phyloP scores from a whole-genome alignment of 768 basidiomycete genomes.

The Tulasnella sp. region DNA sequence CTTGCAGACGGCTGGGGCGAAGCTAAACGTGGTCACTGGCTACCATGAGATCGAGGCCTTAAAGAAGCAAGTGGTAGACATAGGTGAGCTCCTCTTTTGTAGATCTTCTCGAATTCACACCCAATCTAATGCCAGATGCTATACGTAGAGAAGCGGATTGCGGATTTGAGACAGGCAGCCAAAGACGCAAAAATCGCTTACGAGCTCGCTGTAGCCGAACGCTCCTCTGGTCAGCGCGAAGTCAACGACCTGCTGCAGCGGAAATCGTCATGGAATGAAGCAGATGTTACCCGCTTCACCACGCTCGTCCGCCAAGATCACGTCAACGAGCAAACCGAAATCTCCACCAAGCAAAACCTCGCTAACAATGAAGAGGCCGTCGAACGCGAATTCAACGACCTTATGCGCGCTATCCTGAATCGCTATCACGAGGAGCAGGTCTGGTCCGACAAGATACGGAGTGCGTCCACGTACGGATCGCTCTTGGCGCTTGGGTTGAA shows the following conservation, averaged over 20 bases:
- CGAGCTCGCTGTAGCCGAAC: slow-evolving; percentile 64
- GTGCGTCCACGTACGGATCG: slow-evolving; percentile 87
- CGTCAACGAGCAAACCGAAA: slow-evolving; percentile 68
- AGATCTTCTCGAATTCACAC: background rate
- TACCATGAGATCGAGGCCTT: slow-evolving; percentile 82
- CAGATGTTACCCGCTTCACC: slow-evolving; percentile 81
- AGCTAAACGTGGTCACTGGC: slow-evolving; percentile 80
- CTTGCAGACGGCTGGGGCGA: slow-evolving; percentile 62
- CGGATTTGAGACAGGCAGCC: slow-evolving; percentile 52
- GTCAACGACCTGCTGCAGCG: slow-evolving; percentile 92
- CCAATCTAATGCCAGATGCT: too few relatives aligned
- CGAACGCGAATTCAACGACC: slow-evolving; percentile 75
- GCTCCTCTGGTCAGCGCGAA: slow-evolving; percentile 83
- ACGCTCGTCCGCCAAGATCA: slow-evolving; percentile 86
- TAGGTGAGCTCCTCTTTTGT: slow-evolving; percentile 44
- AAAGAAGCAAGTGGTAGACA: slow-evolving; percentile 62
- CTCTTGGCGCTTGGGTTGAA: slow-evolving; percentile 80
- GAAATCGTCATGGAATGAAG: slow-evolving; percentile 85
- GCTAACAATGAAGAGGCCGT: slow-evolving; percentile 64
- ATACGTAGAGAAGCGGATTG: slow-evolving; percentile 58
- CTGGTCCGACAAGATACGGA: slow-evolving; percentile 98
- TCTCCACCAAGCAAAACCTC: slow-evolving; percentile 52
- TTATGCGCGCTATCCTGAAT: slow-evolving; percentile 75
- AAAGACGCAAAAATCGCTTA: slow-evolving; percentile 62
- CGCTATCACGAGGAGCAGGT: slow-evolving; percentile 97